Conservation (phyloP, 495 filamentous ascomycete species). For the Bacidia gigantensis region DNA sequence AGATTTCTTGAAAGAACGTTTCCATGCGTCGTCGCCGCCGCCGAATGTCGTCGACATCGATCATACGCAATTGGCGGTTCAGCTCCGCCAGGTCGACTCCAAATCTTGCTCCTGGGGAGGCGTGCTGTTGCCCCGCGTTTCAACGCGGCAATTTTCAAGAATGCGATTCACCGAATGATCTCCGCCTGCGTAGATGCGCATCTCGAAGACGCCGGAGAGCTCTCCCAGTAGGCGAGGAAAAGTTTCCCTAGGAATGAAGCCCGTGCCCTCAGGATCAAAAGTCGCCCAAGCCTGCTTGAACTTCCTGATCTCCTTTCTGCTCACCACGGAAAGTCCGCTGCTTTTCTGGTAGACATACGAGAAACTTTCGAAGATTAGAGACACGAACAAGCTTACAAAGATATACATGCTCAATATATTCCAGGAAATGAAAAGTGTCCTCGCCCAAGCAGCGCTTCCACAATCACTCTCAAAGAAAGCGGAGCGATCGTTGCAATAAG, state of each 20-base stretch:
- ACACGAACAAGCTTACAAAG: slow-evolving; percentile 96
- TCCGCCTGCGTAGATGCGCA: slow-evolving; percentile 85
- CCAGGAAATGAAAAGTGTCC: slow-evolving; percentile 84
- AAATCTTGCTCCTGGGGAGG: slow-evolving; percentile 39
- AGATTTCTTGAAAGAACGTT: slow-evolving; percentile 87
- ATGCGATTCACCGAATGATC: slow-evolving; percentile 76
- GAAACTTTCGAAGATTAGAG: slow-evolving; percentile 98
- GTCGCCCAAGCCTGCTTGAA: slow-evolving; percentile 99
- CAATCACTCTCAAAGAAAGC: slow-evolving; percentile 82
- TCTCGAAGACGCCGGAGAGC: slow-evolving; percentile 86
- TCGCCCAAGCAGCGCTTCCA: slow-evolving; percentile 76
- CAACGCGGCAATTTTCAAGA: slow-evolving; percentile 61
- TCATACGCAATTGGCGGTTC: slow-evolving; percentile 55
- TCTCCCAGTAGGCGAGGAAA: slow-evolving; percentile 84
- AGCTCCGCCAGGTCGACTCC: slow-evolving; percentile 70
- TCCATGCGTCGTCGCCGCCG: slow-evolving; percentile 66
- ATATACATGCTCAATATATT: slow-evolving; percentile 99
- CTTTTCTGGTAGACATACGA: slow-evolving; percentile 97
- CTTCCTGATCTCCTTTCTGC: slow-evolving; percentile 79
- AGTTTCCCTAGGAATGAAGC: slow-evolving; percentile 80
- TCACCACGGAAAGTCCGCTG: slow-evolving; percentile 65
- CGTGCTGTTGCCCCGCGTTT: slow-evolving; percentile 27
- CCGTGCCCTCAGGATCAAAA: slow-evolving; percentile 79
- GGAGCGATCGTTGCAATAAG: slow-evolving; percentile 53
- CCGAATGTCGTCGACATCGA: slow-evolving; percentile 63